Percentiles rank a stretch among this genome's conserved stretches.
phyloP scores from a whole-genome alignment of 148 eudicot species.

The Silene conica region DNA sequence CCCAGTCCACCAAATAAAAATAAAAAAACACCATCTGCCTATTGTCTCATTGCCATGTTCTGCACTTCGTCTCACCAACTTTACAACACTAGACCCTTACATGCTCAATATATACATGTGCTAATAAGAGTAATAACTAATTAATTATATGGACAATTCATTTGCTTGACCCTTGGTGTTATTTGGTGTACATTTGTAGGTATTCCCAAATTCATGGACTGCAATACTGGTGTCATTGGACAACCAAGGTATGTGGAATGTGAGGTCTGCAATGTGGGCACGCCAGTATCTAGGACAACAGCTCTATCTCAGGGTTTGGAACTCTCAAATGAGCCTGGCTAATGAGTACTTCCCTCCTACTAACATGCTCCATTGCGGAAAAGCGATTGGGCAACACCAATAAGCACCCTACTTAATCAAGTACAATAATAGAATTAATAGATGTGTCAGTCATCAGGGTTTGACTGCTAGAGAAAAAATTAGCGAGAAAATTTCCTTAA shows the following conservation, averaged over 20 bases:
- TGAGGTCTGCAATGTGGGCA: constrained; percentile 61
- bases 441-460: constrained; percentile 40
- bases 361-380: constrained; percentile 52
- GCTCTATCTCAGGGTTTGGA: constrained; percentile 53
- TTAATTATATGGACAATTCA: too few species aligned
- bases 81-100: too few species aligned
- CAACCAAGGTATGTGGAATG: constrained; percentile 79
- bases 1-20: neutral
- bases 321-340: constrained; percentile 33
- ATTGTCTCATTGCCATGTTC: too few species aligned
- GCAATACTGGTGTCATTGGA: constrained; percentile 56
- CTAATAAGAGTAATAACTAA: too few species aligned
- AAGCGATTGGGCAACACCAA: constrained; percentile 39
- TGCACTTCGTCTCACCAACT: too few species aligned
- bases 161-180: constrained; percentile 24
- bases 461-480: constrained; percentile 33
- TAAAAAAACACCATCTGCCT: too few species aligned
- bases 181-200: constrained; percentile 27
- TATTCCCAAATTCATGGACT: constrained; percentile 61
- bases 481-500: neutral
- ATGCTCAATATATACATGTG: too few species aligned
- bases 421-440: neutral
- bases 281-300: constrained; percentile 65
- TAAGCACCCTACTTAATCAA: constrained; percentile 17
- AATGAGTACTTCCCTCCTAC: constrained; percentile 49